Conservation (phyloP, 768 basidiomycete genomes). For the Suillus alpinus region DNA sequence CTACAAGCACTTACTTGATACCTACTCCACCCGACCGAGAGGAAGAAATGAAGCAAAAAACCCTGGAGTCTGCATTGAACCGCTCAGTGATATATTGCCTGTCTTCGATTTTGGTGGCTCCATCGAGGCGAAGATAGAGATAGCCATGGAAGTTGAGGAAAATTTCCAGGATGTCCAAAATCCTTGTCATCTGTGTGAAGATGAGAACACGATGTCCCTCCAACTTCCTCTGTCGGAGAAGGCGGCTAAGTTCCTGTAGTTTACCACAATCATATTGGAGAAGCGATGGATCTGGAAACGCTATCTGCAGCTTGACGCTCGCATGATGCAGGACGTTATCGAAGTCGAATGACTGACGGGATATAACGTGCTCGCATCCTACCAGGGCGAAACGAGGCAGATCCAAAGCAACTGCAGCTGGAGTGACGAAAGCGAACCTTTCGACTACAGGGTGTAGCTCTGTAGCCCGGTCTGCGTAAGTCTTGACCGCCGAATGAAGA, state of each 20-base stretch:
- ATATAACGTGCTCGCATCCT: constrained; percentile 32
- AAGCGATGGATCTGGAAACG: constrained; percentile 86
- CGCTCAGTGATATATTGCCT: constrained; percentile 88
- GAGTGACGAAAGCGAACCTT: constrained; percentile 78
- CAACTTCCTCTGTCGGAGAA: constrained; percentile 81
- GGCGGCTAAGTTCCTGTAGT: constrained; percentile 74
- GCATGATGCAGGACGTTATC: constrained; percentile 69
- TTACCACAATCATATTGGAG: constrained; percentile 97
- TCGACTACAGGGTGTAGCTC: constrained; percentile 55
- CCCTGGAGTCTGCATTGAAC: constrained; percentile 73
- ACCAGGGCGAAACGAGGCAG: constrained; percentile 62
- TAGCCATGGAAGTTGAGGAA: constrained; percentile 93
- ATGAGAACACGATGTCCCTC: constrained; percentile 90
- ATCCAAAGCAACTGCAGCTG: constrained; percentile 73
- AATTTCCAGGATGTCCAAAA: constrained; percentile 91
- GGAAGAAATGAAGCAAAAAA: constrained; percentile 88
- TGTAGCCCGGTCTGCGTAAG: constrained; percentile 57
- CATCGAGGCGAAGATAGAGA: constrained; percentile 91
- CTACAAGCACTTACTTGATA: constrained; percentile 70
- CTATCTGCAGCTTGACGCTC: constrained; percentile 84
- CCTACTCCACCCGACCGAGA: constrained; percentile 83
- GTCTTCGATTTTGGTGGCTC: constrained; percentile 93
- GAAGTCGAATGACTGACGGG: constrained; percentile 43
- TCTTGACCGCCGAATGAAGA: constrained; percentile 54
- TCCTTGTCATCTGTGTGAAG: constrained; percentile 96